Base-by-base conservation (phyloP, 192 early-diverging fungal species). In the Helicostylum pulchrum region DNA sequence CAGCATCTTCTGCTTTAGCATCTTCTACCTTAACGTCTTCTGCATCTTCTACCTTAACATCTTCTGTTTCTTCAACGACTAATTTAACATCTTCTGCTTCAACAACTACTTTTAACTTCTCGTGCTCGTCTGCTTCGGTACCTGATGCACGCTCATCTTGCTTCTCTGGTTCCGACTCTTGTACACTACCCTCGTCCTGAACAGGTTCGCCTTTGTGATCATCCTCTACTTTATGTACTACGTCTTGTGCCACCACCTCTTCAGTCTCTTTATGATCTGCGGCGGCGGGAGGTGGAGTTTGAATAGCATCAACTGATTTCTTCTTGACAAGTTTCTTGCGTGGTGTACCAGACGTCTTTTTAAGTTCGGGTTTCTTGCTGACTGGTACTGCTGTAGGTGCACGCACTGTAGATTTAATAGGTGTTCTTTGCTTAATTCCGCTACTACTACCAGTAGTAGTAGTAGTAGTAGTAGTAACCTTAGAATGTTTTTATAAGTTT, bases 1-100 rank as follows among this genome's bases (percentile, higher is more conserved):
- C 46, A 5, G 17, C 11, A 10, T 15, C 32, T 19, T 49, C 34
- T 14, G 17, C 54, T 56, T 56, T 66, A 6, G 47, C 30, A 12
- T 43, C 54, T 0, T 47, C 55, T 45, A 47, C 55, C 0, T 51
- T 11, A 17, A 53, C 49, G 4, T 63, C n/a, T n/a, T 49, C 56
- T 11, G 49, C 30, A 14, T 19, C 47, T 57, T 57, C 54, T 19
- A 19, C 7, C 1, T 14, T 46, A 17, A 30, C 9, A 19, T 45
- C 14, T 32, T 45, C 64, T 12, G 11, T 14, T 5, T 34, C 23
- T 48, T 48, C n/a, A n/a, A n/a, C n/a, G n/a, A n/a, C n/a, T n/a
- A n/a, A 21, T 17, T 61, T 23, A 7, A 15, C 45, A 36, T 55
- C 53, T 3, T 55, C 53, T 5, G 30, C 11, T 5, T n/a, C 31